These are phyloP conservation scores for Aegilops tauschii DNA, from an alignment of 176 grass and related monocot species.

Conservation along the genomic window DNA sequence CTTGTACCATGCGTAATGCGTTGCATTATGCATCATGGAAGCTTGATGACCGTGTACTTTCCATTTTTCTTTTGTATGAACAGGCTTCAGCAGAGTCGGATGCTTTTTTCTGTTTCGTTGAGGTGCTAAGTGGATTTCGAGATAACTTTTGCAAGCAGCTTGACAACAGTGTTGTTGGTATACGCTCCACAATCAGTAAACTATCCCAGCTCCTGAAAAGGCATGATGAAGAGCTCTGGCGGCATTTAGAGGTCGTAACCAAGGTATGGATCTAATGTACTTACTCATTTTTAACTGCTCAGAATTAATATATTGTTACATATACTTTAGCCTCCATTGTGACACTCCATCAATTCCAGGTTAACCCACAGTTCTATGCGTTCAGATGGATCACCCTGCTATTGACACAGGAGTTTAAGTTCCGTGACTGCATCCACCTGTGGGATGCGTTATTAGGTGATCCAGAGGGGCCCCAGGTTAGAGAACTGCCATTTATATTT, in stretches of 20 bases:
- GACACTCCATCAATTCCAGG: slow-evolving; percentile 40
- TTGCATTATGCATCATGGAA: neutral
- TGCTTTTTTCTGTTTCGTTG: slow-evolving; percentile 94
- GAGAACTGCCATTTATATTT: neutral
- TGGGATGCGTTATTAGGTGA: slow-evolving; percentile 88
- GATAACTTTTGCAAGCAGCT: slow-evolving; percentile 99
- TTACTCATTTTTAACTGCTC: neutral
- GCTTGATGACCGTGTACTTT: neutral
- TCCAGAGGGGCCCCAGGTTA: slow-evolving; percentile 80
- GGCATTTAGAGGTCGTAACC: slow-evolving; percentile 88
- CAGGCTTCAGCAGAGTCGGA: slow-evolving; percentile 73
- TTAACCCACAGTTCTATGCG: slow-evolving; percentile 96
- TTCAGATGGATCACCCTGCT: slow-evolving; percentile 99
- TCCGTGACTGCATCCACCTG: slow-evolving; percentile 70
- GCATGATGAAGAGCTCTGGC: slow-evolving; percentile 98
- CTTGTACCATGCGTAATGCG: slow-evolving; percentile 6
- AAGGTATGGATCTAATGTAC: slow-evolving; percentile 55
- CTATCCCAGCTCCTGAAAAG: slow-evolving; percentile 87
- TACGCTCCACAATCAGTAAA: slow-evolving; percentile 81
- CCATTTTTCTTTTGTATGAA: neutral
- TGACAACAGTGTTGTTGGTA: slow-evolving; percentile 92
- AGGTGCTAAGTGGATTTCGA: slow-evolving; percentile 84
- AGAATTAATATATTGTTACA: neutral
- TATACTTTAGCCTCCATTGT: neutral
- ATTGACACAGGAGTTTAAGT: slow-evolving; percentile 90